A percentile compares a stretch with the other conserved stretches of the same genome.
phyloP scores from a whole-genome alignment of 805 yeast species.

The Lipomyces mesembrius region DNA sequence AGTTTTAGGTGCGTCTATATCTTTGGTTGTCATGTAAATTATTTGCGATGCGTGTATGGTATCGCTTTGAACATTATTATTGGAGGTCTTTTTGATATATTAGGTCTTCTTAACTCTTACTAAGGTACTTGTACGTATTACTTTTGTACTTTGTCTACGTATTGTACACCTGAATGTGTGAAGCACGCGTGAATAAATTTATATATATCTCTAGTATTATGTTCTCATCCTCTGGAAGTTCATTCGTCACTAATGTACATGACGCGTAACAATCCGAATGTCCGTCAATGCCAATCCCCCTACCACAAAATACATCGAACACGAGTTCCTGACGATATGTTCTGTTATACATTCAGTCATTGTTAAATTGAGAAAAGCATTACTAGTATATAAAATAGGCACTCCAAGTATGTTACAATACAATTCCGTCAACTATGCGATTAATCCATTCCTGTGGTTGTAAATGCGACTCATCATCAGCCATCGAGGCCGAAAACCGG shows the following conservation, averaged over 20 bases:
- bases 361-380: neutral
- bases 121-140: neutral
- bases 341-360: neutral
- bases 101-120: neutral
- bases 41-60: neutral
- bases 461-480: neutral
- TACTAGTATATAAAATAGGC: neutral
- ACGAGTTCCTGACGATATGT: neutral
- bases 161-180: neutral
- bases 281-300: neutral
- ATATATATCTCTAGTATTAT: neutral
- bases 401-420: neutral
- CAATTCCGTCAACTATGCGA: conserved; percentile 10
- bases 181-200: neutral
- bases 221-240: neutral
- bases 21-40: neutral
- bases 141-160: neutral
- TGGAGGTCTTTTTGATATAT: neutral
- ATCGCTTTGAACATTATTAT: neutral
- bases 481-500: conserved; percentile 2
- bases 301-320: neutral
- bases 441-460: conserved; percentile 13
- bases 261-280: neutral
- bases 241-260: neutral
- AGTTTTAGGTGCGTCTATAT: neutral